A percentile compares a stretch with the other conserved stretches of the same genome.
Evolutionary conservation across 495 filamentous ascomycete genomes (phyloP).

Genomic region (Penicillium daleae): DNA sequence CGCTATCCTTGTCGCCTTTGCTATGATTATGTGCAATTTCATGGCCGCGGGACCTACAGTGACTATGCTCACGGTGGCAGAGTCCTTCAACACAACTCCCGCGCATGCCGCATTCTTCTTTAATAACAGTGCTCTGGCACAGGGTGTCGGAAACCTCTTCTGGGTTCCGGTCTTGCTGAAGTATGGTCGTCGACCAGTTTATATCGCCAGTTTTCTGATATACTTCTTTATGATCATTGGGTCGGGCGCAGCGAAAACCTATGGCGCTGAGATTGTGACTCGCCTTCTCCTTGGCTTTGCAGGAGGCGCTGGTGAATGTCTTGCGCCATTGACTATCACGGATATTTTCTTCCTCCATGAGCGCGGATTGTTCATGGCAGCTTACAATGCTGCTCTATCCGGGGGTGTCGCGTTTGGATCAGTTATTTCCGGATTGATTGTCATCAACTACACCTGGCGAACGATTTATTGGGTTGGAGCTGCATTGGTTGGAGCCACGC

Average conservation of each 20-base stretch:
- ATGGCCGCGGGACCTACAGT: conserved; percentile 55
- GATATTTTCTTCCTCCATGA: conserved; percentile 63
- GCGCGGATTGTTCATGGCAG: conserved; percentile 47
- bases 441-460: conserved; percentile 13
- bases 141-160: conserved; percentile 53
- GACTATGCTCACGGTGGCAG: conserved; percentile 47
- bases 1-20: conserved; percentile 49
- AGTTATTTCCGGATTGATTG: conserved; percentile 8
- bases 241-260: conserved; percentile 45
- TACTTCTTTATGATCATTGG: conserved; percentile 49
- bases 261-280: conserved; percentile 45
- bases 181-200: conserved; percentile 57
- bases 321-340: conserved; percentile 53
- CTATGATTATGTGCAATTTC: conserved; percentile 59
- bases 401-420: conserved; percentile 3
- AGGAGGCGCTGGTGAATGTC: conserved; percentile 53
- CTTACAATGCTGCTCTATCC: conserved; percentile 21
- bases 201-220: conserved; percentile 50
- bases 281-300: conserved; percentile 54
- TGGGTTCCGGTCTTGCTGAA: conserved; percentile 59
- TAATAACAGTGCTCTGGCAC: conserved; percentile 50
- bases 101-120: conserved; percentile 55
- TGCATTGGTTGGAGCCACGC: conserved; percentile 5
- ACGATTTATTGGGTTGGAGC: conserved; percentile 9
- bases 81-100: conserved; percentile 45